A percentile compares a stretch with the other conserved stretches of the same genome.
Conservation (phyloP, 352 stramenopile genomes). For the Peronospora destructor region DNA sequence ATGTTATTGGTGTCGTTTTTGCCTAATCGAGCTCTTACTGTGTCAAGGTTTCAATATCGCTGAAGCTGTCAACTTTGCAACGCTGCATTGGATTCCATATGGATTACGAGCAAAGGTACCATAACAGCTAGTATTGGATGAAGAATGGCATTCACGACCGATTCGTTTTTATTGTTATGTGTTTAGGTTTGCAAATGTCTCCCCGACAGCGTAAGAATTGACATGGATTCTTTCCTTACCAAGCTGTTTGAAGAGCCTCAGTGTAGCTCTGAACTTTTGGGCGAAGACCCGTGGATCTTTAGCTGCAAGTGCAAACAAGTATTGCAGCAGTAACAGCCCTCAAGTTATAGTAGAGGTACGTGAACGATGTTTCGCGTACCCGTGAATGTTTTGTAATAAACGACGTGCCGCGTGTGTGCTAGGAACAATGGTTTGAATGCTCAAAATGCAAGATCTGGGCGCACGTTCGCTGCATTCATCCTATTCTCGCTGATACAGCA, state of each 20-base stretch:
- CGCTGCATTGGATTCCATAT: slow-evolving; percentile 75
- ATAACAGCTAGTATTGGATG: not conserved
- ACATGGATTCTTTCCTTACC: slow-evolving; percentile 80
- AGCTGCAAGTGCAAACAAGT: slow-evolving; percentile 64
- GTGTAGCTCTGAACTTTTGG: slow-evolving; percentile 27
- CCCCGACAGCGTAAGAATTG: slow-evolving; percentile 75
- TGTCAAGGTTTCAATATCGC: slow-evolving; percentile 85
- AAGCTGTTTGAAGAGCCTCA: slow-evolving; percentile 46
- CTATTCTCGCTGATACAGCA: slow-evolving; percentile 28
- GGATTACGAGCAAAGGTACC: slow-evolving; percentile 70
- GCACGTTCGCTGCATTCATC: slow-evolving; percentile 63
- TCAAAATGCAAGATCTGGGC: slow-evolving; percentile 72
- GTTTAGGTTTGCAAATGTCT: slow-evolving; percentile 75
- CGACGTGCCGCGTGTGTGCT: slow-evolving; percentile 1
- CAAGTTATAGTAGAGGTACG: slow-evolving; percentile 48
- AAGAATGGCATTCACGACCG: not conserved
- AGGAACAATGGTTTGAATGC: slow-evolving; percentile 82
- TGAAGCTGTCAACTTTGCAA: slow-evolving; percentile 88
- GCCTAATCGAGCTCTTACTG: not conserved
- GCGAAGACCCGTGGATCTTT: slow-evolving; percentile 68
- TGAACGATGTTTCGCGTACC: not conserved
- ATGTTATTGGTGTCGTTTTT: not conserved
- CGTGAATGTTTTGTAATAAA: slow-evolving; percentile 4
- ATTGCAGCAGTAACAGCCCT: slow-evolving; percentile 50
- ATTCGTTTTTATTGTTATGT: not conserved